Evolutionary conservation across 257 asterid species (phyloP), one percentile per base, ranked within the genome.

Genomic region (Avicennia marina): DNA sequence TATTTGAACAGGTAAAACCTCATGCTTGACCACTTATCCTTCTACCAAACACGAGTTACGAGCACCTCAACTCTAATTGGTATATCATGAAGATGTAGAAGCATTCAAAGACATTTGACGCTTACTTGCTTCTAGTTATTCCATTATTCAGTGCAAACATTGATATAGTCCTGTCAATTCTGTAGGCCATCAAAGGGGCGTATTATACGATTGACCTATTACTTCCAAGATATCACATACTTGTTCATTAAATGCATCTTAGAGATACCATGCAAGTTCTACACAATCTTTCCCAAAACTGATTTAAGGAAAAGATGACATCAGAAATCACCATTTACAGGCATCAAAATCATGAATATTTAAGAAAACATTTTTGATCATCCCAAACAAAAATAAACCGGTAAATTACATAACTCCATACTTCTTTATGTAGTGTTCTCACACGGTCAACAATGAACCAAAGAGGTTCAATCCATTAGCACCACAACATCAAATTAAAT

Each of bases 401-500:
- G n/a, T n/a, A n/a, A n/a, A n/a, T n/a, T n/a, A n/a, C 8, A 29
- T 29, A 13, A 46, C 61, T 0, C 1, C 17, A 40, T 50, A 39
- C 61, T 59, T 9, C 61, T 59, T 9, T 26, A 38, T 40, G 34
- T 17, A 26, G 32, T 20, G 43, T 27, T 17, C 34, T 46, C 13
- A 32, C 50, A 31, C 17, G 38, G 19, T 50, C 46, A n/a, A n/a
- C n/a, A 29, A 29, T 29, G 7, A 9, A 53, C 52, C 60, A n/a
- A 40, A 52, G 32, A 38, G 36, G 67, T 7, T 24, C 2, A 21
- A 29, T 32, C 24, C 58, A 43, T 22, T 38, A 39, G 53, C 65
- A 49, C 56, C 48, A 33, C 45, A 32, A 44, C 18, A 32, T 44
- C 57, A 64, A 53, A 36, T 19, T 55, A 60, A 60, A 45, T 42